Evolutionary conservation across 139 green algal genomes (phyloP).

Genomic region (Closterium sp.): DNA sequence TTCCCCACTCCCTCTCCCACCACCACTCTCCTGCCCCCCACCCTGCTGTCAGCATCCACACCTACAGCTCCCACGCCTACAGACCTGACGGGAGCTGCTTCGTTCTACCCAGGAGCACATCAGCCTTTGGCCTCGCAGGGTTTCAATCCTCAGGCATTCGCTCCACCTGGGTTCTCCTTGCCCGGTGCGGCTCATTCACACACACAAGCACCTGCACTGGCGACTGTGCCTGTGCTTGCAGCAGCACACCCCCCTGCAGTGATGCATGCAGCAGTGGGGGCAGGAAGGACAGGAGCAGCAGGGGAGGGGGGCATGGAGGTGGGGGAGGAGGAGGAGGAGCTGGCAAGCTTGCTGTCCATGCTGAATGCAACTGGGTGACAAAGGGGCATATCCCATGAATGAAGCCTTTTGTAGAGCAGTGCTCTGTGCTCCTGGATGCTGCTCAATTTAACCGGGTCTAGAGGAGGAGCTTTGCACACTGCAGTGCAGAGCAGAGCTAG

Average conservation of each 20-base stretch:
- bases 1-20: not conserved
- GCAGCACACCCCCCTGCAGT: not conserved
- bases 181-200: too few relatives aligned
- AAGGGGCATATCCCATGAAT: too few relatives aligned
- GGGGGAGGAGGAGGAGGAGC: not conserved
- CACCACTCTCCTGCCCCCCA: not conserved
- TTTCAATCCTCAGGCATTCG: not conserved
- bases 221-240: not conserved
- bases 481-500: too few relatives aligned
- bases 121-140: not conserved
- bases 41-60: not conserved
- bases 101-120: not conserved
- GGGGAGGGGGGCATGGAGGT: not conserved
- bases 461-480: too few relatives aligned
- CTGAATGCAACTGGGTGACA: not conserved
- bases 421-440: too few relatives aligned
- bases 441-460: too few relatives aligned
- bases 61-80: too few relatives aligned
- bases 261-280: not conserved
- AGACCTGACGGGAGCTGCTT: not conserved
- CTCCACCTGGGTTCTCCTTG: not conserved
- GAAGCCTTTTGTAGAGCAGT: not conserved
- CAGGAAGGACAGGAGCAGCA: not conserved
- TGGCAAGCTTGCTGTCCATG: not conserved
- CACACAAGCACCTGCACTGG: not conserved